A percentile compares a stretch with the other conserved stretches of the same genome.
Conservation (phyloP, 2,329 filamentous ascomycete species). For the Hansfordia pulvinata region DNA sequence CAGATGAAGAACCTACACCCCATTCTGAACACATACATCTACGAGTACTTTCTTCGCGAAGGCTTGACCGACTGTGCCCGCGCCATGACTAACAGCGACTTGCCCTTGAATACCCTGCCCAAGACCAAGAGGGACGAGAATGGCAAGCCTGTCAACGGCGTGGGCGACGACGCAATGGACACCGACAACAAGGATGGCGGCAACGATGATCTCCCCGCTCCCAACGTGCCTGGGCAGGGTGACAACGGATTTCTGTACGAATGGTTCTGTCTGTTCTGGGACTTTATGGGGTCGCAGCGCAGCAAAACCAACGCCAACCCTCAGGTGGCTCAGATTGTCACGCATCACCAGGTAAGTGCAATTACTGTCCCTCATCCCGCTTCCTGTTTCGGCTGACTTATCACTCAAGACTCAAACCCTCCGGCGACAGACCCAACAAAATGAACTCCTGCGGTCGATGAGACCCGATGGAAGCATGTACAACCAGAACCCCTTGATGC, state of each 20-base stretch:
- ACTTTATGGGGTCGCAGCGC: slow-evolving; percentile 78
- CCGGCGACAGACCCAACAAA: slow-evolving; percentile 61
- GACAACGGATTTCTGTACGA: slow-evolving; percentile 85
- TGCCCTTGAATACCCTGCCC: slow-evolving; percentile 47
- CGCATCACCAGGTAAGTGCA: slow-evolving; percentile 63
- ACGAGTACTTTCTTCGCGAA: slow-evolving; percentile 82
- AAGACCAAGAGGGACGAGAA: slow-evolving; percentile 60
- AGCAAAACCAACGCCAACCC: slow-evolving; percentile 45
- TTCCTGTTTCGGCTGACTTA: too few relatives aligned
- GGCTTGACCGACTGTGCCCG: slow-evolving; percentile 75
- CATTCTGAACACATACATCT: slow-evolving; percentile 74
- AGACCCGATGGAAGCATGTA: slow-evolving; percentile 46
- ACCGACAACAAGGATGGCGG: slow-evolving; percentile 70
- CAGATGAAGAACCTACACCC: slow-evolving; percentile 31
- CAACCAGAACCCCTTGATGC: slow-evolving; percentile 52
- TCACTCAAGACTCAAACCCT: slow-evolving; percentile 47
- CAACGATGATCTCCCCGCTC: slow-evolving; percentile 66
- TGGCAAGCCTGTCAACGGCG: slow-evolving; percentile 54
- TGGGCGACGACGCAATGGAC: slow-evolving; percentile 65
- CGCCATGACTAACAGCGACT: slow-evolving; percentile 52
- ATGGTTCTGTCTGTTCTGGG: slow-evolving; percentile 97
- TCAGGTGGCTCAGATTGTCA: slow-evolving; percentile 61
- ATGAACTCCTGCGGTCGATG: slow-evolving; percentile 63
- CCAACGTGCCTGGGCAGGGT: slow-evolving; percentile 50
- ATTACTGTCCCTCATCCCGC: slow-evolving; percentile 10